Conservation (phyloP, 2,329 filamentous ascomycete genomes). For the Colletotrichum echinochloae region DNA sequence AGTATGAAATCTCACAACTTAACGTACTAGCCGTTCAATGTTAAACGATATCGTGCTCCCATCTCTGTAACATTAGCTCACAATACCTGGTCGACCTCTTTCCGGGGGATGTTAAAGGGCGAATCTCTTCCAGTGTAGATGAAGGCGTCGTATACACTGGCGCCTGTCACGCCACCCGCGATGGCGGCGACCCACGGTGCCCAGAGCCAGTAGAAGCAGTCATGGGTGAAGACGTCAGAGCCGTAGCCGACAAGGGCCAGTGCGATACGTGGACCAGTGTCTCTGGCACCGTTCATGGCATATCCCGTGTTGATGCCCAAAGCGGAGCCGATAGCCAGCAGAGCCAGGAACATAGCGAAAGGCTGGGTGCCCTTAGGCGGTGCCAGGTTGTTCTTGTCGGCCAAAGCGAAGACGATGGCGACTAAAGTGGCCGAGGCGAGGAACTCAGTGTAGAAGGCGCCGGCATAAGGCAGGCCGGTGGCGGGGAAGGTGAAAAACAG, state of each 20-base stretch:
- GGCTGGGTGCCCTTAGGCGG: conserved; percentile 53
- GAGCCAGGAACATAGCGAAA: conserved; percentile 51
- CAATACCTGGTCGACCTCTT: conserved; percentile 7
- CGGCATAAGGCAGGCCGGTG: conserved; percentile 47
- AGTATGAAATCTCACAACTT: neutral
- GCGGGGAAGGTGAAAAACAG: conserved; percentile 48
- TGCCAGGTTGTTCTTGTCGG: conserved; percentile 53
- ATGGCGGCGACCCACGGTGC: conserved; percentile 47
- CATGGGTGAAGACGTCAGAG: conserved; percentile 45
- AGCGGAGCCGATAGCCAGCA: conserved; percentile 52
- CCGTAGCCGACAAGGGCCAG: conserved; percentile 49
- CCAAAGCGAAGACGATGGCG: conserved; percentile 52
- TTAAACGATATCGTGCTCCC: neutral
- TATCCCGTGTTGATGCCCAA: conserved; percentile 53
- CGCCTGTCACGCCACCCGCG: conserved; percentile 47
- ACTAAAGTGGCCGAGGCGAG: conserved; percentile 52
- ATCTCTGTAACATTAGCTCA: no score
- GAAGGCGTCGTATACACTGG: conserved; percentile 48
- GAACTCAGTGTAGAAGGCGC: conserved; percentile 52
- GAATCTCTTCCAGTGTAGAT: conserved; percentile 43
- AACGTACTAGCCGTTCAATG: neutral
- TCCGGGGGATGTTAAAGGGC: conserved; percentile 30
- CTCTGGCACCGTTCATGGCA: conserved; percentile 53
- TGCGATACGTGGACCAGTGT: conserved; percentile 51
- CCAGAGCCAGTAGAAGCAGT: conserved; percentile 49